Percentiles rank a stretch among this genome's conserved stretches.
Evolutionary conservation across 371 early-diverging fungal species (phyloP).

Genomic region (Gilbertella persicaria): DNA sequence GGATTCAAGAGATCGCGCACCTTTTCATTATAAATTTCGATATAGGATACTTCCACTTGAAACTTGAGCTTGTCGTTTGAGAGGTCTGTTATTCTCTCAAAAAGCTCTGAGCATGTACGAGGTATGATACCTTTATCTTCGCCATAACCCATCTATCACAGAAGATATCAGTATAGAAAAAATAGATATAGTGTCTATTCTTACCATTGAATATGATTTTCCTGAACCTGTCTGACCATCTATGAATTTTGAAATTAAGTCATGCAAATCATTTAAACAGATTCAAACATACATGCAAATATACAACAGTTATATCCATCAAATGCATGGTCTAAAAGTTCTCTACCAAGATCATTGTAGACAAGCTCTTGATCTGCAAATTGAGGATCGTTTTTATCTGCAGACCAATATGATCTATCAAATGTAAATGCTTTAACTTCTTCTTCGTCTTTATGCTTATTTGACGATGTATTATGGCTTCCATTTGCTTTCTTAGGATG

Average conservation of each 20-base stretch:
- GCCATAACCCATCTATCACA: conserved; percentile 61
- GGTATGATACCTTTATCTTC: conserved; percentile 84
- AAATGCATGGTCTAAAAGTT: conserved; percentile 82
- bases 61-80: conserved; percentile 51
- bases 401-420: conserved; percentile 84
- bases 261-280: neutral
- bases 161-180: conserved; percentile 1
- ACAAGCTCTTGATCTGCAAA: conserved; percentile 77
- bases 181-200: neutral
- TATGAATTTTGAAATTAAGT: conserved; percentile 20
- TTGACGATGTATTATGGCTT: conserved; percentile 11
- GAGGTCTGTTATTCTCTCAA: conserved; percentile 55
- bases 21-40: conserved; percentile 84
- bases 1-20: conserved; percentile 89
- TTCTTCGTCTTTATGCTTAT: conserved; percentile 24
- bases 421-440: conserved; percentile 70
- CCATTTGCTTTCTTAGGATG: conserved; percentile 26
- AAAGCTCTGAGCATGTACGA: conserved; percentile 75
- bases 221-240: conserved; percentile 87
- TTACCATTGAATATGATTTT: conserved; percentile 77
- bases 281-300: conserved; percentile 68
- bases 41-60: conserved; percentile 81
- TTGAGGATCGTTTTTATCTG: conserved; percentile 53
- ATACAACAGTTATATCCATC: conserved; percentile 86
- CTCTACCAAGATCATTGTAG: conserved; percentile 76